phyloP scores from a whole-genome alignment of 2,329 filamentous ascomycete genomes.

The Talaromyces sp. region DNA sequence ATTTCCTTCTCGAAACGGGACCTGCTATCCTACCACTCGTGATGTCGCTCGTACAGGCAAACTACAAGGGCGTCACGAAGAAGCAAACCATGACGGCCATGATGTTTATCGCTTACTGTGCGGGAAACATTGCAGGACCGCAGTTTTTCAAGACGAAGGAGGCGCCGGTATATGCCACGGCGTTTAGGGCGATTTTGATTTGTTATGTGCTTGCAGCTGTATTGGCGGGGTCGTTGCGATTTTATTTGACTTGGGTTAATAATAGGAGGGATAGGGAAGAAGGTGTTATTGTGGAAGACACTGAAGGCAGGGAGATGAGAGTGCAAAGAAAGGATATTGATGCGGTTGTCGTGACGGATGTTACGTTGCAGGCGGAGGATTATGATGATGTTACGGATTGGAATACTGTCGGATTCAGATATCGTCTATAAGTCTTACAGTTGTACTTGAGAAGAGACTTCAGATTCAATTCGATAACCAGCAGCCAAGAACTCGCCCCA shows the following conservation, averaged over 20 bases:
- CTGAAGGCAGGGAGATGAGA: conserved; percentile 30
- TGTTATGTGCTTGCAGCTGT: conserved; percentile 54
- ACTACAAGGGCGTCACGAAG: conserved; percentile 56
- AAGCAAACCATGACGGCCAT: conserved; percentile 52
- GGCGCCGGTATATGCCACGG: conserved; percentile 47
- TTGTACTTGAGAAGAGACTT: not conserved
- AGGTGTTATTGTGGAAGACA: not conserved
- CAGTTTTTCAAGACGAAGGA: conserved; percentile 53
- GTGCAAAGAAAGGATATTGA: conserved; percentile 39
- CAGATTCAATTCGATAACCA: not conserved
- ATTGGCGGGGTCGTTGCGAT: conserved; percentile 50
- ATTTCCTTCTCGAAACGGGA: conserved; percentile 53
- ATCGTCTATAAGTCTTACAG: conserved; percentile 45
- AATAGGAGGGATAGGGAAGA: conserved; percentile 52
- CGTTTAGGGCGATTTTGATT: conserved; percentile 50
- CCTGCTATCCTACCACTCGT: conserved; percentile 53
- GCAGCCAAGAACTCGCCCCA: not conserved
- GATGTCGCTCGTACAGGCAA: conserved; percentile 36
- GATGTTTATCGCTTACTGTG: conserved; percentile 53
- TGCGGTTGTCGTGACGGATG: conserved; percentile 36
- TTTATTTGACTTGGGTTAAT: conserved; percentile 54
- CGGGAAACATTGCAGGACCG: conserved; percentile 55
- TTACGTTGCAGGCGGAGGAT: conserved; percentile 44
- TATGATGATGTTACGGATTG: conserved; percentile 61
- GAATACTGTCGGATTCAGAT: conserved; percentile 58